Percentiles rank a stretch among this genome's conserved stretches.
phyloP scores from a whole-genome alignment of 257 asterid species.

The Solanum acaule region DNA sequence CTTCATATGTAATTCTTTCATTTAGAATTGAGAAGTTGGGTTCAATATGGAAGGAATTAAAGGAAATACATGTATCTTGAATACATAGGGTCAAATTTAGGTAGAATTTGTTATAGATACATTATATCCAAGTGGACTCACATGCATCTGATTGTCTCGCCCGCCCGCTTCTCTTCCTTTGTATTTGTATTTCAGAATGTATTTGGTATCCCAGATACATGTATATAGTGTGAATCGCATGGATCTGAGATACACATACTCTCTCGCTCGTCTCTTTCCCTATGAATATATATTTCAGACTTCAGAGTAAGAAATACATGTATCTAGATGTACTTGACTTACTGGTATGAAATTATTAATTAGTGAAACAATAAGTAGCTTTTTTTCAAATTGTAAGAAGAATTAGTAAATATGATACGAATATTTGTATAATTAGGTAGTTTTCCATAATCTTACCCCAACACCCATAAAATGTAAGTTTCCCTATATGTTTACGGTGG shows the following conservation, averaged over 20 bases:
- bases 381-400: not conserved
- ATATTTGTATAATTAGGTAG: no score
- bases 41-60: not conserved
- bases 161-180: not conserved
- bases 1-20: no score
- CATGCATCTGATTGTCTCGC: accelerated
- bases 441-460: not conserved
- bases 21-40: no score
- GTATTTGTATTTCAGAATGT: not conserved
- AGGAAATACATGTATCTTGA: no score
- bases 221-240: not conserved
- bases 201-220: no score
- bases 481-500: not conserved
- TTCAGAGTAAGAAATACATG: no score
- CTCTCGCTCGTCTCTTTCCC: not conserved
- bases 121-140: no score
- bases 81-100: not conserved
- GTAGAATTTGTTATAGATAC: not conserved
- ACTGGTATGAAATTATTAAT: no score
- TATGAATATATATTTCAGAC: no score
- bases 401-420: no score
- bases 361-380: no score
- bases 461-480: not conserved
- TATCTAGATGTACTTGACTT: not conserved
- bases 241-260: not conserved